phyloP scores from a whole-genome alignment of 192 early-diverging fungal species.

The Coemansia sp. region DNA sequence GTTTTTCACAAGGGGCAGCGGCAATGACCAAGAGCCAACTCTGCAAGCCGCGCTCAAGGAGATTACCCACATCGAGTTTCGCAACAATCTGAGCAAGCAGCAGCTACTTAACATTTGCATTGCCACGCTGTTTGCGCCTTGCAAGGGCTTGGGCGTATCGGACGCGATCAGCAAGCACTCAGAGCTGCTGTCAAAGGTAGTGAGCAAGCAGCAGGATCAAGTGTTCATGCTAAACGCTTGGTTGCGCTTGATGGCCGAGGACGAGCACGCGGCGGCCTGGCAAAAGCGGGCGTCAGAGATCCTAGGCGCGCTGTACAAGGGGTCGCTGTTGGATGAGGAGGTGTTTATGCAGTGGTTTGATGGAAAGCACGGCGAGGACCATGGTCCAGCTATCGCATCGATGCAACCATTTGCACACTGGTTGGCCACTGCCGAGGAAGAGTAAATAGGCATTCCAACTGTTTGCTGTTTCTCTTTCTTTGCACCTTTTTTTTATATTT shows the following conservation, averaged over 20 bases:
- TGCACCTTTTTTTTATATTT: neutral
- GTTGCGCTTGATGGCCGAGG: slow-evolving; percentile 35
- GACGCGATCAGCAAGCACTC: slow-evolving; percentile 16
- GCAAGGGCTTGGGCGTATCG: slow-evolving; percentile 26
- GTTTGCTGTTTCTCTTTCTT: neutral
- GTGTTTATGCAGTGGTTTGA: slow-evolving; percentile 66
- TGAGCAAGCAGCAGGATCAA: slow-evolving; percentile 43
- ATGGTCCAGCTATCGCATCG: slow-evolving; percentile 50
- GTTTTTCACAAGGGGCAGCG: slow-evolving; percentile 10
- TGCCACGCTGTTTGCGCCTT: slow-evolving; percentile 49
- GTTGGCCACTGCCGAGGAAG: slow-evolving; percentile 82
- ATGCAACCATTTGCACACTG: slow-evolving; percentile 78
- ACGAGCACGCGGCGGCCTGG: slow-evolving; percentile 33
- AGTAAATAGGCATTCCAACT: slow-evolving; percentile 42
- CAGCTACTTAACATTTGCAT: slow-evolving; percentile 72
- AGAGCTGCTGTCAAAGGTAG: slow-evolving; percentile 37
- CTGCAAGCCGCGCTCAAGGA: slow-evolving; percentile 71
- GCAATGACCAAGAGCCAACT: slow-evolving; percentile 6
- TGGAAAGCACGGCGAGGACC: slow-evolving; percentile 38
- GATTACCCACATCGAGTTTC: slow-evolving; percentile 81
- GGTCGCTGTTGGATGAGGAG: slow-evolving; percentile 81
- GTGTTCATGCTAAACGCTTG: slow-evolving; percentile 49
- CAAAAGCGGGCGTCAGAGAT: slow-evolving; percentile 61
- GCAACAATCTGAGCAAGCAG: slow-evolving; percentile 76
- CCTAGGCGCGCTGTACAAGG: slow-evolving; percentile 70